Base-by-base conservation (phyloP, 2,329 filamentous ascomycete species). In the Monosporascus sp. region DNA sequence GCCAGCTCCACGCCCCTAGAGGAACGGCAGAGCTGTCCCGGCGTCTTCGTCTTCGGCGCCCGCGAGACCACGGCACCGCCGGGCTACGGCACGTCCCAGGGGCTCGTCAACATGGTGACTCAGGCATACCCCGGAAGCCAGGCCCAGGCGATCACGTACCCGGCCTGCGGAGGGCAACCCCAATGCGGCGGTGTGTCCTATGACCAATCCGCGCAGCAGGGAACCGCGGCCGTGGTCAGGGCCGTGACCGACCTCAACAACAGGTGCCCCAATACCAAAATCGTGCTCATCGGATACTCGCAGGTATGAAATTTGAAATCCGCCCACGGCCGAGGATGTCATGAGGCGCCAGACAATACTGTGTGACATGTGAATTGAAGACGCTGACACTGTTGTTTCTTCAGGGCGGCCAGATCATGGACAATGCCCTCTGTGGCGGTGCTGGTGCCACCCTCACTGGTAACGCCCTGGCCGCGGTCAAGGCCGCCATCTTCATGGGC, bases 261-360 rank as follows among this genome's bases (percentile, higher is more conserved):
- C 46, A 71, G 73, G 61, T 86, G 82, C 62, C 82, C 84, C 9
- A 69, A 67, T 61, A 79, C 81, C 6, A 70, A 83, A 63, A 71
- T 86, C 37, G 80, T 86, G 6, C 68, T 86, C 35, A 78, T 86
- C 38, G 84, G 83, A 37, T 86, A 86, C 66, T 84, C 80, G 7
- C 82, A 84, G 71, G 78, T 43, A 43, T 14, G 24, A 35, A 14
- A 35, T 35, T 35, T 9, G 31, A 35, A 35, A 35, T 14, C 11
- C 31, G 31, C 31, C 4, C 31, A 5, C 6, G 31, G 4, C 11
- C 31, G 31, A 35, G 31, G 5, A 14, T 35, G 31, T 5, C 9
- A 35, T 5, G 31, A 14, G 31, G 31, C 31, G 31, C 31, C 11
- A 5, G 11, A 35, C 5, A 14, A 5, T 35, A 35, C 1, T 35